These are phyloP conservation scores for Thinopyrum obtusiflorum DNA, from an alignment of 202 grass and related monocot species.

Conservation along the genomic window DNA sequence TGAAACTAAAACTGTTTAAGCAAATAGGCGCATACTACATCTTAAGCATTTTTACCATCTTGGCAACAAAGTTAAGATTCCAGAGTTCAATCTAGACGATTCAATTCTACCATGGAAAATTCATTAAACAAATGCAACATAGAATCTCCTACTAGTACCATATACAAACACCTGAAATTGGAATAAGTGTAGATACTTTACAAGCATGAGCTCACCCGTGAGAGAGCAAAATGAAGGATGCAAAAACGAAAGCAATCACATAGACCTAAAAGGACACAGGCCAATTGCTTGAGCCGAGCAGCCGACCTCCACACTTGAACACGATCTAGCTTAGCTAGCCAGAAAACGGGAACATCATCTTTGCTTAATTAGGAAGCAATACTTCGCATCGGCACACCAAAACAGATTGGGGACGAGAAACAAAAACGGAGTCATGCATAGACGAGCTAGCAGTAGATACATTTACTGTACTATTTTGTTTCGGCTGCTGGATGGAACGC, in stretches of 20 bases:
- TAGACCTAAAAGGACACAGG: neutral
- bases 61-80: too few species aligned
- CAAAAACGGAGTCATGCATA: neutral
- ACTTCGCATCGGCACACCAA: neutral
- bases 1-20: too few species aligned
- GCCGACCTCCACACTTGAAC: neutral
- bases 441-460: neutral
- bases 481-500: neutral
- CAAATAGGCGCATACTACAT: too few species aligned
- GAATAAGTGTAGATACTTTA: neutral
- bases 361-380: constrained; percentile 20
- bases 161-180: too few species aligned
- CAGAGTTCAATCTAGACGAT: too few species aligned
- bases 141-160: too few species aligned
- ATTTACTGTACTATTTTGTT: neutral
- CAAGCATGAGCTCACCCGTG: neutral
- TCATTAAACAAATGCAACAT: too few species aligned
- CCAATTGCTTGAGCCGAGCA: neutral
- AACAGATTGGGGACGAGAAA: neutral
- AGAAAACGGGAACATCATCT: neutral
- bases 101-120: too few species aligned
- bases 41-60: too few species aligned
- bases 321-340: neutral
- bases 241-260: neutral
- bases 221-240: neutral